These are phyloP conservation scores for Chalciporus chontae DNA, from an alignment of 768 basidiomycete species.

Conservation along the genomic window DNA sequence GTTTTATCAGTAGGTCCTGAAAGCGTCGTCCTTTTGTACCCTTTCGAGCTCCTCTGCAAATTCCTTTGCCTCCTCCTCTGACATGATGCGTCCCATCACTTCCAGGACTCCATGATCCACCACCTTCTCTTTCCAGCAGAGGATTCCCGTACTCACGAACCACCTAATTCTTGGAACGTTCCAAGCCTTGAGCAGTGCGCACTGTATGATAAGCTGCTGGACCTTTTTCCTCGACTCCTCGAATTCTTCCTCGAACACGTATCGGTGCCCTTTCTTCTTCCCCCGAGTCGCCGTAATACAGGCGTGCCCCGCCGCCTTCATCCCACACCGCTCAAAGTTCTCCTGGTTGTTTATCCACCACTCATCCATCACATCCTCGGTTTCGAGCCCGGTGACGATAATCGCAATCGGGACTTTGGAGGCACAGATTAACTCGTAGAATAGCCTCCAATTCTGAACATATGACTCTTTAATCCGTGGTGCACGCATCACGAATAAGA, in stretches of 20 bases:
- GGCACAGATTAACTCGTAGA: slow-evolving; percentile 32
- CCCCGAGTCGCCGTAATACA: not conserved
- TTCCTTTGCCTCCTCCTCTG: not conserved
- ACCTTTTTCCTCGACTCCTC: slow-evolving; percentile 13
- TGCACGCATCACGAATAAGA: slow-evolving; percentile 32
- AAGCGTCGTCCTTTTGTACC: not conserved
- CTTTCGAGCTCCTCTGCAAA: slow-evolving; percentile 7
- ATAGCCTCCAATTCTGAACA: slow-evolving; percentile 16
- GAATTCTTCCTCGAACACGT: slow-evolving; percentile 23
- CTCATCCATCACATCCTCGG: slow-evolving; percentile 1
- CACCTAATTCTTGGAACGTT: slow-evolving; percentile 1
- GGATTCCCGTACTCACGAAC: not conserved
- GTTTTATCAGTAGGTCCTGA: not conserved
- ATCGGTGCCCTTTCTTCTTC: slow-evolving; percentile 9
- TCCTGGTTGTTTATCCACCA: not conserved
- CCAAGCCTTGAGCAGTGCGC: not conserved
- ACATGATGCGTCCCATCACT: not conserved
- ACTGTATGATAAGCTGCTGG: not conserved
- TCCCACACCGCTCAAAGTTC: not conserved
- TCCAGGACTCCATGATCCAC: not conserved
- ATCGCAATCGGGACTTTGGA: slow-evolving; percentile 29
- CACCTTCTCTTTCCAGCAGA: not conserved
- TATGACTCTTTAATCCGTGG: slow-evolving; percentile 15
- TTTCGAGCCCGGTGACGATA: slow-evolving; percentile 32
- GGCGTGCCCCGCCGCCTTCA: not conserved